Evolutionary conservation across 441 rosid species (phyloP), one percentile per base, ranked within the genome.

Genomic region (Francoa sonchifolia): DNA sequence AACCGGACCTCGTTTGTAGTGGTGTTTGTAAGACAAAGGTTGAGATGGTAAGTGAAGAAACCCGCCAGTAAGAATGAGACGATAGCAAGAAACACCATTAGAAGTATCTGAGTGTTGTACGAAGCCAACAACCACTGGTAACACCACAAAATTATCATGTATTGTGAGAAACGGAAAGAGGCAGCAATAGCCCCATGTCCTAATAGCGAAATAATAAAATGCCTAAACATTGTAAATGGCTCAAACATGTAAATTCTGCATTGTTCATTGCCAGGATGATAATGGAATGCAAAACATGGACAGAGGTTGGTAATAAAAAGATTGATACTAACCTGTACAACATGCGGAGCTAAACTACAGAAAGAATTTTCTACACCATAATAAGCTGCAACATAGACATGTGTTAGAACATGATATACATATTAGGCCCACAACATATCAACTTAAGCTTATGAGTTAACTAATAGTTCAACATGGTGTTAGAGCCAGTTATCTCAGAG

Each of bases 111-210:
- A 19, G 75, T 74, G 69, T 79, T 79, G 62, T 82, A 76, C 14
- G 95, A 71, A 34, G 68, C 72, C 72, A 76, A 57, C 52, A 89
- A 59, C 97, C 95, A 82, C 94, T 84, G 84, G 54, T 47, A 48
- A n/a, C 48, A 29, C 54, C 54, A 32, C 57, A 34, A 39, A 29
- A 9, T 2, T 28, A 20, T 13, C 22, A 27, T 13, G 13, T 21
- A 33, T 8, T n/a, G 12, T 28, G 25, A 10, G n/a, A 31, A 33
- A 15, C 1, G 22, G 10, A 15, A 42, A 18, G 4, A 26, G 33
- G 15, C 17, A 14, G 8, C 8, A 20, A 40, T 21, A 11, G 5
- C n/a, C n/a, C n/a, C n/a, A n/a, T n/a, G n/a, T n/a, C n/a, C n/a
- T n/a, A n/a, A n/a, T n/a, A n/a, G n/a, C n/a, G n/a, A n/a, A n/a